phyloP scores from a whole-genome alignment of 208 protist genomes.

The Willaertia magna region DNA sequence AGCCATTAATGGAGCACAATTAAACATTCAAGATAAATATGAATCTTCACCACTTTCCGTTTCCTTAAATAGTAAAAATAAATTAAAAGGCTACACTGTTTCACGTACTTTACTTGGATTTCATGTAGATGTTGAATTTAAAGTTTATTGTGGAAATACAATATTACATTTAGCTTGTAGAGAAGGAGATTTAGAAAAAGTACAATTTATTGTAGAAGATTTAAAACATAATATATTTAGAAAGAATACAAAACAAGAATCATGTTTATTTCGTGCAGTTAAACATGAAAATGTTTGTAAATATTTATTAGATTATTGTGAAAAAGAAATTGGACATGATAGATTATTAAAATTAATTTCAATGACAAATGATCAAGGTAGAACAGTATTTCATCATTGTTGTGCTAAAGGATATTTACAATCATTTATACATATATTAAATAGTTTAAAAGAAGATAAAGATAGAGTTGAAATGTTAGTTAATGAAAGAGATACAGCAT shows the following conservation, averaged over 20 bases:
- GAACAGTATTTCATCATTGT: not conserved
- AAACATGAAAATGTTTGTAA: not conserved
- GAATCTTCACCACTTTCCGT: not conserved
- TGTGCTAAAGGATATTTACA: not conserved
- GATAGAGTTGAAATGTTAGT: not conserved
- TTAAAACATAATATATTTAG: not conserved
- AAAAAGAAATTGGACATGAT: not conserved
- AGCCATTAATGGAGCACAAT: not conserved
- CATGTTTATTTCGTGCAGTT: not conserved
- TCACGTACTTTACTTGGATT: not conserved
- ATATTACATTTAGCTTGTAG: not conserved
- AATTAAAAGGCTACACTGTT: not conserved
- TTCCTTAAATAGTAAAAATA: not conserved
- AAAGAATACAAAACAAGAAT: not conserved
- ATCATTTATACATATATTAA: not conserved
- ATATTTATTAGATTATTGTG: not conserved
- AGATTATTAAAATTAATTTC: not conserved
- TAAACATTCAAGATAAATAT: not conserved
- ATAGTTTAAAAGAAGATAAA: not conserved
- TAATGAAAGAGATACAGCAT: not conserved
- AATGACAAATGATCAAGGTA: not conserved
- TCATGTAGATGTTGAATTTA: not conserved
- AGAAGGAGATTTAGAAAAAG: not conserved
- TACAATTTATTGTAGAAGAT: constrained; percentile 1
- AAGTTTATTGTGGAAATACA: not conserved